A percentile compares a stretch with the other conserved stretches of the same genome.
These are phyloP conservation scores for Ogataea haglerorum DNA, from an alignment of 805 yeast species.

Conservation along the genomic window DNA sequence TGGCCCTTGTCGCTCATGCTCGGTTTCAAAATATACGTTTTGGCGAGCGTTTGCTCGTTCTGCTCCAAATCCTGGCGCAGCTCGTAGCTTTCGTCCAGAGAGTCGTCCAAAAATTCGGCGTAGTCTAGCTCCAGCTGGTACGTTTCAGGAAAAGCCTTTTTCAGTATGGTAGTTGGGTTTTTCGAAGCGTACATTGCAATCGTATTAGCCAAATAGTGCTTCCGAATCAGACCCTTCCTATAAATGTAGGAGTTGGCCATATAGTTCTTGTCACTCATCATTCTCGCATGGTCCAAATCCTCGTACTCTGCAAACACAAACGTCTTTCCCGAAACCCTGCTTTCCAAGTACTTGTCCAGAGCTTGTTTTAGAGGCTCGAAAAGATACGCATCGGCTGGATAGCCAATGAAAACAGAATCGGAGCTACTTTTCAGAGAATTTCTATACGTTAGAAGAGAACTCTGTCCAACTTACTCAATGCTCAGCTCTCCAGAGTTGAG, in stretches of 20 bases:
- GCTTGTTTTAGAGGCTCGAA: constrained; percentile 41
- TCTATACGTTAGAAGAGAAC: constrained; percentile 8
- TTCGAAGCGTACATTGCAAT: constrained; percentile 72
- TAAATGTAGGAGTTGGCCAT: constrained; percentile 77
- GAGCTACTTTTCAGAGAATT: constrained; percentile 4
- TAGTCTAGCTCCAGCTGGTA: constrained; percentile 85
- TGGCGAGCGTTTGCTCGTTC: constrained; percentile 35
- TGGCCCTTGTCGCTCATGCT: constrained; percentile 97
- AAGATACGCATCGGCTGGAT: constrained; percentile 33
- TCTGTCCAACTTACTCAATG: constrained; percentile 38
- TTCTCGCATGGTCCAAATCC: constrained; percentile 70
- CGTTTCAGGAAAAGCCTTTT: constrained; percentile 64
- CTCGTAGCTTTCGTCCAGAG: constrained; percentile 90
- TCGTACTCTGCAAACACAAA: constrained; percentile 92
- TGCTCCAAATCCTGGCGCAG: constrained; percentile 70
- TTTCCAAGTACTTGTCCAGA: constrained; percentile 22
- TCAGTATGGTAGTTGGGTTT: constrained; percentile 63
- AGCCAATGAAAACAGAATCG: constrained; percentile 6
- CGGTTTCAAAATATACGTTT: constrained; percentile 89
- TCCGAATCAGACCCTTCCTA: constrained; percentile 86
- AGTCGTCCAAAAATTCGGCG: constrained; percentile 93
- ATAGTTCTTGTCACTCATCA: constrained; percentile 46
- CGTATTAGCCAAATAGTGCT: constrained; percentile 84
- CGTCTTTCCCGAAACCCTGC: constrained; percentile 30
- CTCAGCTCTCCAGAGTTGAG: constrained; percentile 52